Percentiles rank a stretch among this genome's conserved stretches.
phyloP scores from a whole-genome alignment of 2,329 filamentous ascomycete species.

The Ophiostoma fasciatum region DNA sequence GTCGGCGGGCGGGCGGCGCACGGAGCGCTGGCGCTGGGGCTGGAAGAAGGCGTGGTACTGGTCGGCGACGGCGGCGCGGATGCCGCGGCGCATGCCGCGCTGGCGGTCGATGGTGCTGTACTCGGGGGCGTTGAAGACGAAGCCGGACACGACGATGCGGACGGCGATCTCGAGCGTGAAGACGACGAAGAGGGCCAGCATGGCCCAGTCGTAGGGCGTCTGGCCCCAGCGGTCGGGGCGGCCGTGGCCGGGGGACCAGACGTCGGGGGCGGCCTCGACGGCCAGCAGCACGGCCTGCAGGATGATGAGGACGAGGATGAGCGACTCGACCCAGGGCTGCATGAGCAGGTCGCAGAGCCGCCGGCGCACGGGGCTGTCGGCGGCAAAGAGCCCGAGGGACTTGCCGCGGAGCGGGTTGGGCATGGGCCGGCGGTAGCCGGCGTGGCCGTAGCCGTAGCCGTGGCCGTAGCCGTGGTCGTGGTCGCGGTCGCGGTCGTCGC shows the following conservation, averaged over 20 bases:
- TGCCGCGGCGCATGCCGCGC: conserved; percentile 55
- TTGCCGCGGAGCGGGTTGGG: conserved; percentile 76
- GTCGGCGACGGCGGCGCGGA: conserved; percentile 58
- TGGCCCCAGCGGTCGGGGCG: conserved; percentile 52
- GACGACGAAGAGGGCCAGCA: conserved; percentile 71
- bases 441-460: not conserved
- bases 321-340: conserved; percentile 71
- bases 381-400: conserved; percentile 69
- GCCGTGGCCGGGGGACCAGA: conserved; percentile 46
- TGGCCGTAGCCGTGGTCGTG: not conserved
- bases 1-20: conserved; percentile 33
- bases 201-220: conserved; percentile 58
- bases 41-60: conserved; percentile 69
- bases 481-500: not conserved
- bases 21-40: conserved; percentile 59
- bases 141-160: conserved; percentile 82
- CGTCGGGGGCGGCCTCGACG: conserved; percentile 61
- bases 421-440: conserved; percentile 20
- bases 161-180: conserved; percentile 78
- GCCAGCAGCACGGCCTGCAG: conserved; percentile 79
- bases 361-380: conserved; percentile 59
- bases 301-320: conserved; percentile 76
- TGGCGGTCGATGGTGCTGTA: conserved; percentile 82
- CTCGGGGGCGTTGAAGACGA: conserved; percentile 77
- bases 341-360: conserved; percentile 72